These are phyloP conservation scores for Diplocarpon mali DNA, from an alignment of 2,329 filamentous ascomycete species.

Conservation along the genomic window DNA sequence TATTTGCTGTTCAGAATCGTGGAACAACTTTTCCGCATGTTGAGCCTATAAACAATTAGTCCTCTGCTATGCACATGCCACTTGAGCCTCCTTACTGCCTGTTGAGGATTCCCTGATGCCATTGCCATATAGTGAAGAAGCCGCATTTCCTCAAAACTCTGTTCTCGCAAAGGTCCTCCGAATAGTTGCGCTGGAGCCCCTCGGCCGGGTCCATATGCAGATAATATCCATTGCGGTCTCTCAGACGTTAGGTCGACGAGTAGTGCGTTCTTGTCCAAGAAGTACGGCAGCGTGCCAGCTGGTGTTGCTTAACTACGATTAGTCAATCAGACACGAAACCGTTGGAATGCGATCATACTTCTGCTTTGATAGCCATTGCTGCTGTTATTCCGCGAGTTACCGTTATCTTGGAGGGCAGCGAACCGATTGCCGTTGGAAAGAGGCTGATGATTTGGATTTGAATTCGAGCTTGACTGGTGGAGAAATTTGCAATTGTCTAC, in stretches of 20 bases:
- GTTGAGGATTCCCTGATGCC: slow-evolving; percentile 47
- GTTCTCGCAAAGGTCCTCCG: slow-evolving; percentile 66
- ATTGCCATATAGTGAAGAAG: slow-evolving; percentile 62
- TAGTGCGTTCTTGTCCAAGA: slow-evolving; percentile 38
- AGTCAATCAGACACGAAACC: slow-evolving; percentile 6
- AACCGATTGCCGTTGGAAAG: slow-evolving; percentile 28
- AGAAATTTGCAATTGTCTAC: slow-evolving; percentile 48
- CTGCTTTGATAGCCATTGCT: slow-evolving; percentile 15
- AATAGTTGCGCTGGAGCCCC: slow-evolving; percentile 75
- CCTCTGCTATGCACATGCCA: not conserved
- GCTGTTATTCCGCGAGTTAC: slow-evolving; percentile 8
- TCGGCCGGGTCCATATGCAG: slow-evolving; percentile 68
- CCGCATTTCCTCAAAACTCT: slow-evolving; percentile 81
- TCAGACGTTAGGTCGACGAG: slow-evolving; percentile 58
- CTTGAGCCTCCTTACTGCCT: slow-evolving; percentile 27
- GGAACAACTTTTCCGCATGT: slow-evolving; percentile 49
- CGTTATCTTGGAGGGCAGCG: slow-evolving; percentile 21
- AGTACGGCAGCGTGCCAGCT: slow-evolving; percentile 16
- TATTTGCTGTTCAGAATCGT: slow-evolving; percentile 59
- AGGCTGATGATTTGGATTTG: slow-evolving; percentile 21
- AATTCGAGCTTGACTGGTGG: slow-evolving; percentile 35
- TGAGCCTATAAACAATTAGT: slow-evolving; percentile 36
- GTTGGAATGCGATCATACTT: slow-evolving; percentile 8
- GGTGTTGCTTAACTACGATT: not conserved
- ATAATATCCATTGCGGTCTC: slow-evolving; percentile 74